These are phyloP conservation scores for Eleusine coracana DNA, from an alignment of 176 grass and related monocot species.

Conservation along the genomic window DNA sequence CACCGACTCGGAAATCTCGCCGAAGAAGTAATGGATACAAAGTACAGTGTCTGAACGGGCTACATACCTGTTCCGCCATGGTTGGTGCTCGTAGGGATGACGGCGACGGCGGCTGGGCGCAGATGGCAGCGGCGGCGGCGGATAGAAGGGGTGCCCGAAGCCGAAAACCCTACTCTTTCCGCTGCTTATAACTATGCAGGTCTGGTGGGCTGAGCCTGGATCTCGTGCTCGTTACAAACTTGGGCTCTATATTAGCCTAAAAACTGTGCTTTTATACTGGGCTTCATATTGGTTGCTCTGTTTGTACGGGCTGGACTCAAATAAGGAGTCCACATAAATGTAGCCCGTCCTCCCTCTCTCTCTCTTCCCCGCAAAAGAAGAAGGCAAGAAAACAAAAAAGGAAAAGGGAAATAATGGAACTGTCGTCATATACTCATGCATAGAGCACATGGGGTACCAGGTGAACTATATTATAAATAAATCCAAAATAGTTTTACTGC, in stretches of 20 bases:
- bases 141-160: conserved; percentile 1
- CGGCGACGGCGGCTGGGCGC: neutral
- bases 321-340: neutral
- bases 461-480: no score
- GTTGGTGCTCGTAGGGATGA: conserved; percentile 2
- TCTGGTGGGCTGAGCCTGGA: neutral
- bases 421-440: no score
- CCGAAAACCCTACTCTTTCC: conserved; percentile 16
- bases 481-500: no score
- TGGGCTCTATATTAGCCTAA: neutral
- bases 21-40: neutral
- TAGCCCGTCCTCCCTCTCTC: no score
- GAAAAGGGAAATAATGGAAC: no score
- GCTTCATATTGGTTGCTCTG: neutral
- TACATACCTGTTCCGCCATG: conserved; percentile 44
- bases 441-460: no score
- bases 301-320: neutral
- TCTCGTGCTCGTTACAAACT: neutral
- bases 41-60: neutral
- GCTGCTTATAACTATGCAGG: neutral
- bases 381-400: no score
- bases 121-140: neutral
- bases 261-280: neutral
- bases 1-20: neutral
- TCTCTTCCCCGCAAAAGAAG: no score